Evolutionary conservation across 2,329 filamentous ascomycete species (phyloP), one percentile per base, ranked within the genome.

Genomic region (Cladophialophora psammophila): DNA sequence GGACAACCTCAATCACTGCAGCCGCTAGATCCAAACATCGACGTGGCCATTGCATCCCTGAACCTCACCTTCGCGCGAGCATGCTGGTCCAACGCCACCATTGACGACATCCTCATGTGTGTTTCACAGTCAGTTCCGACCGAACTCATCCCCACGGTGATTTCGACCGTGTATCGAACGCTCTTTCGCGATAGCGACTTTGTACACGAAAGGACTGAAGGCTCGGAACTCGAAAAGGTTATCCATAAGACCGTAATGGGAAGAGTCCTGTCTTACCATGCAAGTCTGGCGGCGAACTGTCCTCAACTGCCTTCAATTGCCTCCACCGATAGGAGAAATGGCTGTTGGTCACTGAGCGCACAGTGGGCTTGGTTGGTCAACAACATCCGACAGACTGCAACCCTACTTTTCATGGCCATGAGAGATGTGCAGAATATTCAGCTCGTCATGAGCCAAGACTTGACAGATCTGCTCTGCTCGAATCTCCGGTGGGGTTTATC

Each of bases 401-500:
- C 69, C 0, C 35, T 71, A 18, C 56, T 72, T 40, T 66, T 68
- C 31, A 66, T 69, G 58, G 64, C 63, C 35, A 45, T 69, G 34
- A 40, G 69, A 45, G 69, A 72, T 15, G 61, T 71, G 35, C 64
- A 69, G 34, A 68, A 66, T 58, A 32, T 64, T 8, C 66, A 64
- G 42, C 18, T 64, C 8, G 54, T 65, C 48, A 45, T 68, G 31
- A 61, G 45, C 32, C 64, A 64, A 88, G 92, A 94, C 75, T 87
- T 92, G 12, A 86, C 94, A 1, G 87, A 89, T 48, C 87, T 89
- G 53, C 81, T 96, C 10, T 86, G 89, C 5, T 91, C 92, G 26
- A 90, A 93, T 63, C 87, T 91, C 3, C 89, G 87, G 74, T 97
- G 94, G 94, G 87, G 87, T 0, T 83, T 93, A 40, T 90, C 94